A percentile compares a stretch with the other conserved stretches of the same genome.
Evolutionary conservation across 352 stramenopile genomes (phyloP).

Genomic region (Phytophthora fragariae): DNA sequence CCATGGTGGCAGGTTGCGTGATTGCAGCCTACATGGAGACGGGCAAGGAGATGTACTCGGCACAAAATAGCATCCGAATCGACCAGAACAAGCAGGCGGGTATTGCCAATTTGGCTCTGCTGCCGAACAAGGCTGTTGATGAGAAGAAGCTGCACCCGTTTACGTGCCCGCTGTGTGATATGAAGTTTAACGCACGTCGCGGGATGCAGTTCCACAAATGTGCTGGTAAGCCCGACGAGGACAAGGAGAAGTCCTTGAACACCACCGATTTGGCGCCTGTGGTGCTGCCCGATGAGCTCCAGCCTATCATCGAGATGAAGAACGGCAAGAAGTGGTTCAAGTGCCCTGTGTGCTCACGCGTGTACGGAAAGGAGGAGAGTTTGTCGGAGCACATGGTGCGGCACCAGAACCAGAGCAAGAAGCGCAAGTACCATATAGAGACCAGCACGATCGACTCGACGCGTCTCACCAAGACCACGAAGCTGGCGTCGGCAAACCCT

Average conservation of each 20-base stretch:
- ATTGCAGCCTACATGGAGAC: constrained; percentile 90
- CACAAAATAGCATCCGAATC: constrained; percentile 80
- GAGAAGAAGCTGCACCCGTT: constrained; percentile 91
- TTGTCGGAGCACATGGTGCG: constrained; percentile 83
- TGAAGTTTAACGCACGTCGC: constrained; percentile 88
- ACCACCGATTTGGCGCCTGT: constrained; percentile 62
- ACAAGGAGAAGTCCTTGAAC: constrained; percentile 38
- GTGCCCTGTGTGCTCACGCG: constrained; percentile 78
- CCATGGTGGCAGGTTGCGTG: constrained; percentile 89
- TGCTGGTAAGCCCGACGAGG: constrained; percentile 52
- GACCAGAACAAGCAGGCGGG: constrained; percentile 64
- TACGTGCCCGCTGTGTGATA: constrained; percentile 76
- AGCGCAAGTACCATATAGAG: constrained; percentile 88
- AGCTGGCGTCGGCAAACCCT: constrained; percentile 85
- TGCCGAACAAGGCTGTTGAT: constrained; percentile 82
- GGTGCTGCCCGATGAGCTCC: constrained; percentile 67
- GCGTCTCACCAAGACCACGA: constrained; percentile 77
- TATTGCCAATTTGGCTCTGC: constrained; percentile 53
- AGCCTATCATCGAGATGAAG: constrained; percentile 77
- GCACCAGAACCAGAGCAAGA: constrained; percentile 88
- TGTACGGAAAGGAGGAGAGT: constrained; percentile 83
- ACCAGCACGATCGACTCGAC: constrained; percentile 84
- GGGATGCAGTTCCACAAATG: constrained; percentile 91
- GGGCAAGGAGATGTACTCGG: constrained; percentile 87
- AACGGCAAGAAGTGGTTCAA: constrained; percentile 90